Conservation (phyloP, 2,329 filamentous ascomycete species). For the Talaromyces verruculosus region DNA sequence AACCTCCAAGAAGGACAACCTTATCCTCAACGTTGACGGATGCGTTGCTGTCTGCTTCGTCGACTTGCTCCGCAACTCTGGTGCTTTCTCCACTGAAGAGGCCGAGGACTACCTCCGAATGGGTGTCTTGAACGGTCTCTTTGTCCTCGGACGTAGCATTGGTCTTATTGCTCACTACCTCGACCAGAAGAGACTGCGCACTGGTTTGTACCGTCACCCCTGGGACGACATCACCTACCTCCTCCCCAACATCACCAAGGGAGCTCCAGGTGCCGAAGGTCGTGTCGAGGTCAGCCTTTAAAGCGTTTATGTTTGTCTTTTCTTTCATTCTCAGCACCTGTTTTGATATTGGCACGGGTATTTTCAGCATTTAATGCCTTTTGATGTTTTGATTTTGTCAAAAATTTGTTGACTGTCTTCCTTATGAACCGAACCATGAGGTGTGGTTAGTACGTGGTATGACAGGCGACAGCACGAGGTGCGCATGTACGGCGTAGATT, state of each 20-base stretch:
- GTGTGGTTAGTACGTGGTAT: slow-evolving; percentile 19
- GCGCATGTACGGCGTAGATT: slow-evolving; percentile 22
- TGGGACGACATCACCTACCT: slow-evolving; percentile 99
- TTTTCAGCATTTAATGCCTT: slow-evolving; percentile 21
- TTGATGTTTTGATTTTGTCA: slow-evolving; percentile 15
- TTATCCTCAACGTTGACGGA: slow-evolving; percentile 98
- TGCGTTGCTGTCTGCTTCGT: slow-evolving; percentile 99
- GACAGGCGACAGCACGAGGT: slow-evolving; percentile 19
- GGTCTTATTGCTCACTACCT: slow-evolving; percentile 99
- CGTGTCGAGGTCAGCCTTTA: slow-evolving; percentile 86
- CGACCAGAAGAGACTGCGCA: slow-evolving; percentile 98
- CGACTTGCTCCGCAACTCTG: slow-evolving; percentile 94
- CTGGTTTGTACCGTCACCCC: slow-evolving; percentile 97
- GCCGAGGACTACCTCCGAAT: slow-evolving; percentile 98
- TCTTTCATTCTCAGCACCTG: slow-evolving; percentile 24
- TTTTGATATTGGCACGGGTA: slow-evolving; percentile 20
- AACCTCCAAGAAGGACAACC: slow-evolving; percentile 99
- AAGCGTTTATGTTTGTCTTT: slow-evolving; percentile 33
- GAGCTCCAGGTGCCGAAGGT: slow-evolving; percentile 72
- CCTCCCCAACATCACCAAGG: slow-evolving; percentile 73
- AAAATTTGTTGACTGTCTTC: slow-evolving; percentile 6
- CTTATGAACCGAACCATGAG: slow-evolving; percentile 12
- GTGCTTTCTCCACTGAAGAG: slow-evolving; percentile 93
- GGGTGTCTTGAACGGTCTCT: slow-evolving; percentile 99
- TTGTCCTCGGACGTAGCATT: slow-evolving; percentile 94